Evolutionary conservation across 306 rosid genomes (phyloP).

Genomic region (Senna tora): DNA sequence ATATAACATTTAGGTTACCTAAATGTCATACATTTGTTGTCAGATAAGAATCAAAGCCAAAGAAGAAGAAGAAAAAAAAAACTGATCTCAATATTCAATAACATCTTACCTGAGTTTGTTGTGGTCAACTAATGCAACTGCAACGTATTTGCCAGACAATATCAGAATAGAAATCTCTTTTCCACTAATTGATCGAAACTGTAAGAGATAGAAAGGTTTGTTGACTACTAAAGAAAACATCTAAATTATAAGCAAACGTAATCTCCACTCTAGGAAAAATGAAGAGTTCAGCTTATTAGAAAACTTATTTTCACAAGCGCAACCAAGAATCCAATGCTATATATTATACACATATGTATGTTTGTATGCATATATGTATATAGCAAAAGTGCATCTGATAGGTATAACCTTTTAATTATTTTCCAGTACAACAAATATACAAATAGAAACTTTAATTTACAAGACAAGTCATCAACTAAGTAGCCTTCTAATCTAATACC

Average conservation of each 20-base stretch:
- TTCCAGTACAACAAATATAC: conserved; percentile 6
- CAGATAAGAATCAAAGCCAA: conserved; percentile 18
- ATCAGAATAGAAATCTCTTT: conserved; percentile 67
- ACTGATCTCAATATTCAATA: conserved; percentile 23
- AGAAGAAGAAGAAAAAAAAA: conserved; percentile 8
- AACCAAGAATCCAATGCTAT: too few species aligned
- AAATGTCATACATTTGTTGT: conserved; percentile 1
- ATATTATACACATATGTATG: too few species aligned
- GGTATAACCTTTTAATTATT: conserved; percentile 24
- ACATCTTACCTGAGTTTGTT: conserved; percentile 67
- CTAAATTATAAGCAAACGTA: too few species aligned
- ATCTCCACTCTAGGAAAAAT: conserved; percentile 12
- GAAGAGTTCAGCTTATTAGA: neutral
- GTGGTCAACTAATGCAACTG: conserved; percentile 86
- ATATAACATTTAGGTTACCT: neutral
- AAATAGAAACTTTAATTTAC: neutral
- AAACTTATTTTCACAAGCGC: too few species aligned
- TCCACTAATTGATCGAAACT: conserved; percentile 77
- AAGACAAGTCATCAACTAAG: conserved; percentile 11
- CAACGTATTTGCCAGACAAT: conserved; percentile 76
- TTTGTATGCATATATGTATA: neutral
- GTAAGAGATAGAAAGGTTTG: conserved; percentile 50
- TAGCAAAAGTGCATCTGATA: conserved; percentile 20
- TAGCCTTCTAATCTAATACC: neutral
- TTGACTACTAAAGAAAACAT: neutral